Evolutionary conservation across 2,329 filamentous ascomycete species (phyloP), one percentile per base, ranked within the genome.

Genomic region (Talaromyces sp.): DNA sequence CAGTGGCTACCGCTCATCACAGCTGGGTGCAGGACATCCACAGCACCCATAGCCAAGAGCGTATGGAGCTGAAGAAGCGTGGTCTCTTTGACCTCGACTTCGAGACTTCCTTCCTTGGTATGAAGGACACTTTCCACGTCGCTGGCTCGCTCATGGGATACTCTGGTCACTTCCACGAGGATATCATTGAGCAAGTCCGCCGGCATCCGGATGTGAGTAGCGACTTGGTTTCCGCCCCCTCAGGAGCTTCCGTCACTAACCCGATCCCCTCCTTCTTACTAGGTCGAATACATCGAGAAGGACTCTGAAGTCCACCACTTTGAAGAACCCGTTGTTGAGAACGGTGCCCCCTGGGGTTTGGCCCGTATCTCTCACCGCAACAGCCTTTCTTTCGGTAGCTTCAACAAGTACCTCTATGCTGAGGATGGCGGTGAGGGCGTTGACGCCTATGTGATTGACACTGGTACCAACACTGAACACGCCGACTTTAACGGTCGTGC

Each of bases 371-470:
- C 94, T 30, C 94, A 99, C 82, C 90, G 94, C 65, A 82, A 94
- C 62, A 82, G 83, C 60, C 83, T 99, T 63, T 88, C 84, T 74
- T 97, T 99, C 72, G 88, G 89, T 66, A 92, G 86, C 74, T 97
- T 94, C 81, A 97, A 97, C 85, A 97, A 97, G 81, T 99, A 99
- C 82, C 84, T 97, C 33, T 99, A 94, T 75, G 84, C 91, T 52
- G 82, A 84, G 51, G 88, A 95, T 49, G 93, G 89, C 71, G 94
- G 94, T 73, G 92, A 97, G 82, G 95, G 94, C 74, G 94, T 99
- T 65, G 94, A 99, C 77, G 94, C 94, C 70, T 99, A 99, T 72
- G 89, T 99, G 62, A 96, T 99, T 70, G 94, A 99, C 79, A 99
- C 94, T 51, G 95, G 94, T 69, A 96, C 90, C 82, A 97, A 97